Evolutionary conservation across 192 early-diverging fungal genomes (phyloP), one percentile per base, ranked within the genome.

Genomic region (Umbelopsis vinacea): DNA sequence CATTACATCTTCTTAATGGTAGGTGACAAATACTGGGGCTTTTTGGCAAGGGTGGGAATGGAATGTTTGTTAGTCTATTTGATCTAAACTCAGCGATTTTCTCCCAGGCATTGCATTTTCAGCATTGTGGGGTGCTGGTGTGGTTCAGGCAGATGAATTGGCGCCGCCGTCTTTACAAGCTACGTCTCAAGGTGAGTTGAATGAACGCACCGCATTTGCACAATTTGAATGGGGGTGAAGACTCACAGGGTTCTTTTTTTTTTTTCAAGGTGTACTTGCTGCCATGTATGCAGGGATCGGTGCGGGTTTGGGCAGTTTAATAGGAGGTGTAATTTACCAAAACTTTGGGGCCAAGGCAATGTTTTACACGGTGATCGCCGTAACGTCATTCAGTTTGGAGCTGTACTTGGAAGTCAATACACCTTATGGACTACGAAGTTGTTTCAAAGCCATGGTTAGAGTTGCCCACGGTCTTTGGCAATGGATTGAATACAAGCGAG

Each of bases 21-120:
- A 72, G 33, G 12, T 21, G 33, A 29, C 15, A 29, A 29, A 29
- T 29, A 29, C 29, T 29, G 1, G n/a, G 29, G 52, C 33, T 71
- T 22, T 38, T 38, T 40, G 45, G 38, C 45, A 66, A 23, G 66
- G 66, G 0, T 21, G 45, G 29, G 29, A 29, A 7, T 2, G 46
- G 10, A 19, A 46, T 33, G 7, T 33, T 29, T 26, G 23, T 52
- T 35, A 11, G 40, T 43, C 11, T 11, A 12, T 43, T 43, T 43
- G 40, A 43, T 43, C 40, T 1, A 50, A 74, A 17, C 29, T 68
- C 46, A n/a, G 55, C 48, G 55, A 19, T 74, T 69, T 68, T 54
- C 68, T 70, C n/a, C 22, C 54, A 76, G 70, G 79, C 3, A 80
- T 83, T 29, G 82, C 79, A 68, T 83, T 83, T 73, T 81, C 82